phyloP scores from a whole-genome alignment of 164 flowering plant genomes.

The Berberis vulgaris region DNA sequence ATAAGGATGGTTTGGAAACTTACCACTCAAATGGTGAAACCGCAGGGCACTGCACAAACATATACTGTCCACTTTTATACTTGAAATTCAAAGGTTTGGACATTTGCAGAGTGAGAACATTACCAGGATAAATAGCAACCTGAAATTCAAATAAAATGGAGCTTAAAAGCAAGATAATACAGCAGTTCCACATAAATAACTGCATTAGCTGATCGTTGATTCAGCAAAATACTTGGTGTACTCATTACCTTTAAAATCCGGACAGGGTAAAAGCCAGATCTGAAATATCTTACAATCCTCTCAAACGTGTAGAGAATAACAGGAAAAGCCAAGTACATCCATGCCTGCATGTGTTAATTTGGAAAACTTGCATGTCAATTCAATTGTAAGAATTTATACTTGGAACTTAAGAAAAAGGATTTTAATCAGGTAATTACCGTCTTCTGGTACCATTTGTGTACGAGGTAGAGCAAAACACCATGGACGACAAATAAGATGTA shows the following conservation, averaged over 20 bases:
- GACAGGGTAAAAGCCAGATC: constrained; percentile 73
- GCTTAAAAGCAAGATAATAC: background rate
- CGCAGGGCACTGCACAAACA: constrained; percentile 96
- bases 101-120: constrained; percentile 87
- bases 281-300: constrained; percentile 69
- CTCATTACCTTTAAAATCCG: constrained; percentile 65
- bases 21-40: constrained; percentile 99
- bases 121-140: constrained; percentile 97
- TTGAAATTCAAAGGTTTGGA: constrained; percentile 82
- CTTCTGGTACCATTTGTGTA: constrained; percentile 66
- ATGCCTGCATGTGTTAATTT: constrained; percentile 51
- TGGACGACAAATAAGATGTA: constrained; percentile 80
- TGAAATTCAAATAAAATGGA: constrained; percentile 15
- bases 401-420: background rate
- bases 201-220: background rate
- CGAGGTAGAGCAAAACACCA: constrained; percentile 71
- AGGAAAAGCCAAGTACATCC: constrained; percentile 95
- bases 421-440: constrained; percentile 43
- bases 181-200: background rate
- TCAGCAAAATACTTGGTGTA: background rate
- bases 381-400: background rate
- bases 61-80: constrained; percentile 94
- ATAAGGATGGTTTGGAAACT: background rate
- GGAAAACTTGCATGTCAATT: background rate
- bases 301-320: constrained; percentile 81